Percentiles rank a stretch among this genome's conserved stretches.
Conservation (phyloP, 2,329 filamentous ascomycete genomes). For the Acrodontium crateriforme region DNA sequence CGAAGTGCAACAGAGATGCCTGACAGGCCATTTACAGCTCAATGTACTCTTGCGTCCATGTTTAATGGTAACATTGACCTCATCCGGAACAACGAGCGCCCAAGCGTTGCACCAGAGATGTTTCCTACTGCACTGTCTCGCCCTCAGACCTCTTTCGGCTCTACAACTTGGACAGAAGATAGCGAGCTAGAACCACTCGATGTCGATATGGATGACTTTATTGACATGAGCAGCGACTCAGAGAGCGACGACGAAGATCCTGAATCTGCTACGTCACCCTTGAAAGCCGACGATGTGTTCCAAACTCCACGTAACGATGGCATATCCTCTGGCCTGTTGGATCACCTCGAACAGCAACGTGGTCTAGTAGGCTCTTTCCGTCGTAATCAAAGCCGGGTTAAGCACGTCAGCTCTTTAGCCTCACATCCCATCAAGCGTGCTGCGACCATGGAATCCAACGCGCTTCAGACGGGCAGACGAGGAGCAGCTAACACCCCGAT, state of each 20-base stretch:
- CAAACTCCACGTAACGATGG: too few relatives aligned
- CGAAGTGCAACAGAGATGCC: conserved; percentile 11
- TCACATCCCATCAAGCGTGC: conserved; percentile 48
- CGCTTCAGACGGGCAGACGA: conserved; percentile 50
- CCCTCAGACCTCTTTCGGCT: conserved; percentile 37
- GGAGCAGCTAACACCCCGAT: conserved; percentile 53
- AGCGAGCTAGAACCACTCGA: too few relatives aligned
- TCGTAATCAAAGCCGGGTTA: conserved; percentile 39
- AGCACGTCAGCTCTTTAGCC: conserved; percentile 39
- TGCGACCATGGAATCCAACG: conserved; percentile 48
- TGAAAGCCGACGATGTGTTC: too few relatives aligned
- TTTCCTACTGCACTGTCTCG: conserved; percentile 28
- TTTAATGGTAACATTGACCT: conserved; percentile 39
- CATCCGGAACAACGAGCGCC: conserved; percentile 54
- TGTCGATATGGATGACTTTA: too few relatives aligned
- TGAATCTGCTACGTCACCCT: conserved; percentile 29
- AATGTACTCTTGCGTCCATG: conserved; percentile 19
- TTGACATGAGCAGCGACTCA: too few relatives aligned
- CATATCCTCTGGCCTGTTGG: conserved; percentile 40
- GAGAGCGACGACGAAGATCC: conserved; percentile 29
- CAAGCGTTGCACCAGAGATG: conserved; percentile 30
- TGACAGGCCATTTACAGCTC: conserved; percentile 19
- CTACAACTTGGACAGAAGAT: conserved; percentile 34
- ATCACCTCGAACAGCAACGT: conserved; percentile 46
- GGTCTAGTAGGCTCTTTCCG: conserved; percentile 69